Conservation (phyloP, 306 rosid genomes). For the Hylodesmum podocarpum region DNA sequence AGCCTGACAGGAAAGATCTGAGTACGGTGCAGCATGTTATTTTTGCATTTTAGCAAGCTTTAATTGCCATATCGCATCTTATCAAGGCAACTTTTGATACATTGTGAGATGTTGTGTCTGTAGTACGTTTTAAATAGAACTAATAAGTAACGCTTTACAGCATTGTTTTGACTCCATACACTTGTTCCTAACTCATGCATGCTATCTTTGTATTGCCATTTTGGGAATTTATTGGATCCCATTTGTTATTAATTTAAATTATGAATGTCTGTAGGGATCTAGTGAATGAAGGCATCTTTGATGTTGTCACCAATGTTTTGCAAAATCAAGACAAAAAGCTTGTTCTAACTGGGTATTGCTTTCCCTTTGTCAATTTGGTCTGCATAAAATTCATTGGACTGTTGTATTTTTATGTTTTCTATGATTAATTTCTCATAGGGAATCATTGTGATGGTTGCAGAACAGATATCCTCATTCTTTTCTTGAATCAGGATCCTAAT, state of each 20-base stretch:
- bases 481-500: conserved; percentile 95
- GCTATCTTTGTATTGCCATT: background rate
- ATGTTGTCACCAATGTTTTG: conserved; percentile 67
- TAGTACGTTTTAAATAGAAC: background rate
- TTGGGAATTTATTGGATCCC: conserved; percentile 9
- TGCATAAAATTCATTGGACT: conserved; percentile 24
- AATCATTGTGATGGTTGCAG: conserved; percentile 80
- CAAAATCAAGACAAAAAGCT: conserved; percentile 86
- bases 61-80: background rate
- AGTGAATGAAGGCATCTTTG: conserved; percentile 93
- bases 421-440: conserved; percentile 41
- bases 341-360: conserved; percentile 81
- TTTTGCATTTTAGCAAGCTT: background rate
- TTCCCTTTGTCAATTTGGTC: conserved; percentile 28
- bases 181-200: background rate
- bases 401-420: background rate
- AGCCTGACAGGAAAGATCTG: background rate
- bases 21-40: background rate
- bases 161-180: background rate
- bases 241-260: conserved; percentile 31
- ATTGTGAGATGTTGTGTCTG: background rate
- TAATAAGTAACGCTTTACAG: background rate
- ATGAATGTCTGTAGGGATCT: conserved; percentile 69
- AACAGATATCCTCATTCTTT: conserved; percentile 97
- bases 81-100: background rate